Evolutionary conservation across 371 early-diverging fungal species (phyloP), one percentile per base, ranked within the genome.

Genomic region (Amoeboaphelidium protococcarum): DNA sequence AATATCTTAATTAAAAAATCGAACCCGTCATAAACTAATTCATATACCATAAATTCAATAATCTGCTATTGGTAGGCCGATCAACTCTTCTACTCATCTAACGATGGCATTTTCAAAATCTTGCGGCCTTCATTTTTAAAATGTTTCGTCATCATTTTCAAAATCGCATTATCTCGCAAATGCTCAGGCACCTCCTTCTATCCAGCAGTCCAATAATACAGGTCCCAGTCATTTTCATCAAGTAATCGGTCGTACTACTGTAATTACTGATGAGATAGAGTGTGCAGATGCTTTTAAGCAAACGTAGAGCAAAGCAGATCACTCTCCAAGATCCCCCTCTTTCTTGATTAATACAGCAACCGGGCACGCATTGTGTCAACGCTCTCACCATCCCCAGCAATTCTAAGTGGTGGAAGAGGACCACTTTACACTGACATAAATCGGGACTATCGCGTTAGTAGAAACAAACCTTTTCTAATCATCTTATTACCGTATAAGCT

Each of bases 221-320:
- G 81, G 59, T 89, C 90, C 92, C 92, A 91, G 58, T 91, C 92
- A 25, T 82, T 81, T 52, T 85, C 81, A 54, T 85, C 77, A 57
- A 94, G 61, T 46, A 94, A 58, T 46, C 63, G 52, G 55, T 89
- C 95, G 47, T 79, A 78, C 51, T 85, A 72, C 10, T 58, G 60
- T 51, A 90, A 60, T 50, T 82, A 72, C 3, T 58, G 58, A 40
- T 58, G 52, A 20, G 60, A 47, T 54, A 88, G 62, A 0, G 46
- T 40, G 3, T 52, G 47, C 40, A 89, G 58, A 52, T 74, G 62
- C 37, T 71, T 57, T 26, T 67, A 60, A 6, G 82, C 80, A 67
- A 85, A 91, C 0, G 90, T 87, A 23, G 84, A 82, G 19, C 90
- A 60, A 25, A 94, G 50, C 48, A 91, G 64, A 54, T 90, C 92